A percentile compares a stretch with the other conserved stretches of the same genome.
phyloP scores from a whole-genome alignment of 768 basidiomycete species.

The Lactarius akahatsu region DNA sequence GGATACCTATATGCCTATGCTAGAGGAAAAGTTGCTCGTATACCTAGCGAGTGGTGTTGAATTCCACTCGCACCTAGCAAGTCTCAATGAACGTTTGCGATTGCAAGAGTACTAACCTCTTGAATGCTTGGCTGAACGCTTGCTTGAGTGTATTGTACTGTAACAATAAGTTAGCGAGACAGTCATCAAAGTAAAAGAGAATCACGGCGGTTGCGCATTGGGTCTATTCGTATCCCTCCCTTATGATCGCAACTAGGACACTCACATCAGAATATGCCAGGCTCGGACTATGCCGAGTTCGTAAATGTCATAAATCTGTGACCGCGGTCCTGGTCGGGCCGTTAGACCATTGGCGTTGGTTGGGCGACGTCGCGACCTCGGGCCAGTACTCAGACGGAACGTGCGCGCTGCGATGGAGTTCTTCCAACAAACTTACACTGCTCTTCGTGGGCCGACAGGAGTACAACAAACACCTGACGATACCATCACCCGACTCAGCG shows the following conservation, averaged over 20 bases:
- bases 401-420: slow-evolving; percentile 61
- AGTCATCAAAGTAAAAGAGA: background rate
- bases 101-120: background rate
- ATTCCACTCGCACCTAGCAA: background rate
- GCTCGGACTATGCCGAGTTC: too few relatives aligned
- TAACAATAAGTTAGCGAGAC: background rate
- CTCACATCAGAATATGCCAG: too few relatives aligned
- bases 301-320: background rate
- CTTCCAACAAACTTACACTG: slow-evolving; percentile 80
- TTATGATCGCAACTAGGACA: too few relatives aligned
- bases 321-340: background rate
- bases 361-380: background rate
- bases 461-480: slow-evolving; percentile 81
- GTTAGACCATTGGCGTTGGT: background rate
- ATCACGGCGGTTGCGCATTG: background rate
- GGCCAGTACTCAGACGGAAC: background rate
- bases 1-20: background rate
- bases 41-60: background rate
- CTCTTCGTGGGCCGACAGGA: slow-evolving; percentile 79
- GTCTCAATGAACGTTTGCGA: background rate
- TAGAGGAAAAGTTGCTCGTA: background rate
- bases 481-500: slow-evolving; percentile 84
- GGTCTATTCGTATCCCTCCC: too few relatives aligned
- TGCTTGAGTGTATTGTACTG: background rate
- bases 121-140: background rate